Conservation (phyloP, 2,329 filamentous ascomycete species). For the Neoscytalidium dimidiatum region DNA sequence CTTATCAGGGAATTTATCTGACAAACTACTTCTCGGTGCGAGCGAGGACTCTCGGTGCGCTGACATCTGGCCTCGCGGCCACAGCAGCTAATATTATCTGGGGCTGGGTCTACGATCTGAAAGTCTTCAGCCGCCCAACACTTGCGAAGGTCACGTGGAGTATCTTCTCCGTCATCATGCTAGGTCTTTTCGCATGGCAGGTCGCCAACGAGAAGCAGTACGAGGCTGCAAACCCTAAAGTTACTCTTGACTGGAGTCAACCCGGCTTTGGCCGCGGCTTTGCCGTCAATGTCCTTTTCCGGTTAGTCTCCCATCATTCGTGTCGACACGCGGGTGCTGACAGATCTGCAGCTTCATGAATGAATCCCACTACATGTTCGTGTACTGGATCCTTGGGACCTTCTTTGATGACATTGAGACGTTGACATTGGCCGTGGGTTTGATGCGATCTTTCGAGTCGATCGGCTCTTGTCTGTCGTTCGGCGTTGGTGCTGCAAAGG, state of each 20-base stretch:
- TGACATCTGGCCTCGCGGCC: slow-evolving; percentile 50
- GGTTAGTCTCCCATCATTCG: slow-evolving; percentile 30
- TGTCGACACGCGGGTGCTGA: neutral
- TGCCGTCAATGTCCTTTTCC: slow-evolving; percentile 50
- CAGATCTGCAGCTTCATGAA: neutral
- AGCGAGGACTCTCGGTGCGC: slow-evolving; percentile 47
- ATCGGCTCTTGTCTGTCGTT: slow-evolving; percentile 51
- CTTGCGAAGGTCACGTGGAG: slow-evolving; percentile 35
- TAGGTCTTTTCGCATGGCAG: slow-evolving; percentile 51
- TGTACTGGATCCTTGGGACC: slow-evolving; percentile 50
- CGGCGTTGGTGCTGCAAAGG: slow-evolving; percentile 50
- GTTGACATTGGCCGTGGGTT: slow-evolving; percentile 50
- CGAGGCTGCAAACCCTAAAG: neutral
- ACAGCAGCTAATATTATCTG: slow-evolving; percentile 51
- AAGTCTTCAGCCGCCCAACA: slow-evolving; percentile 28
- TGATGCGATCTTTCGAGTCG: slow-evolving; percentile 53
- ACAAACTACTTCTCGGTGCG: slow-evolving; percentile 56
- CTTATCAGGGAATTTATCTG: slow-evolving; percentile 56
- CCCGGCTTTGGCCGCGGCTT: slow-evolving; percentile 51
- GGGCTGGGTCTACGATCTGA: slow-evolving; percentile 52
- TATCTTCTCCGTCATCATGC: slow-evolving; percentile 49
- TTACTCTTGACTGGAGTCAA: slow-evolving; percentile 48
- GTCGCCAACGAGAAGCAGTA: slow-evolving; percentile 1
- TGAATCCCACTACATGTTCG: slow-evolving; percentile 5
- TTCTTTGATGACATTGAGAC: slow-evolving; percentile 56